Percentiles rank a stretch among this genome's conserved stretches.
These are phyloP conservation scores for Aspergillus pseudonomiae DNA, from an alignment of 2,329 filamentous ascomycete genomes.

Conservation along the genomic window DNA sequence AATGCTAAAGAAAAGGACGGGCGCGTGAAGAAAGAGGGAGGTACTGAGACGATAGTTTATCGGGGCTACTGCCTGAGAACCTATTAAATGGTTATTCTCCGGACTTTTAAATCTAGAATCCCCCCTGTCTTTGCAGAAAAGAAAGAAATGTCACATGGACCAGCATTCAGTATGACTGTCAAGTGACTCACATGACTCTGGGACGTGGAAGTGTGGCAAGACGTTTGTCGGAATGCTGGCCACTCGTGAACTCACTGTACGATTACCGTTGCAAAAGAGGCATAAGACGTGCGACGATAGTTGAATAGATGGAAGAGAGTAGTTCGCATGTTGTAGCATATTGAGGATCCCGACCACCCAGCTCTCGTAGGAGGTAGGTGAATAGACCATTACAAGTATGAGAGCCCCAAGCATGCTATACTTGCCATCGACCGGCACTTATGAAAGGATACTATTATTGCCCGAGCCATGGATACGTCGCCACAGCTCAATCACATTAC, in stretches of 20 bases:
- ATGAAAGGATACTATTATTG: neutral
- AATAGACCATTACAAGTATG: neutral
- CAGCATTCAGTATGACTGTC: conserved; percentile 8
- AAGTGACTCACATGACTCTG: conserved; percentile 9
- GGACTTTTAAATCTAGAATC: conserved; percentile 1
- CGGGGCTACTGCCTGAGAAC: neutral
- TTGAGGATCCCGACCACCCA: neutral
- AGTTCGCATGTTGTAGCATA: neutral
- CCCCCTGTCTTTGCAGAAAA: neutral
- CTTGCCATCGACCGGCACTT: neutral
- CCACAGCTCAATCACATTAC: neutral
- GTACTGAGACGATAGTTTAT: neutral
- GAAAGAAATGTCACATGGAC: conserved; percentile 10
- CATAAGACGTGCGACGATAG: neutral
- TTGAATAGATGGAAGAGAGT: neutral
- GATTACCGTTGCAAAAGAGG: neutral
- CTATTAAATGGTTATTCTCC: conserved; percentile 4
- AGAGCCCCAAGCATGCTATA: neutral
- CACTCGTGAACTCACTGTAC: neutral
- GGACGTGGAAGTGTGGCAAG: neutral
- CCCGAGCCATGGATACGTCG: neutral
- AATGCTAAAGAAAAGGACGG: neutral
- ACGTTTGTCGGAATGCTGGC: neutral
- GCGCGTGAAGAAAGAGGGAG: neutral
- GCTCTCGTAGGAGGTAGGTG: neutral